Conservation (phyloP, 257 asterid genomes). For the Voacanga thouarsii region DNA sequence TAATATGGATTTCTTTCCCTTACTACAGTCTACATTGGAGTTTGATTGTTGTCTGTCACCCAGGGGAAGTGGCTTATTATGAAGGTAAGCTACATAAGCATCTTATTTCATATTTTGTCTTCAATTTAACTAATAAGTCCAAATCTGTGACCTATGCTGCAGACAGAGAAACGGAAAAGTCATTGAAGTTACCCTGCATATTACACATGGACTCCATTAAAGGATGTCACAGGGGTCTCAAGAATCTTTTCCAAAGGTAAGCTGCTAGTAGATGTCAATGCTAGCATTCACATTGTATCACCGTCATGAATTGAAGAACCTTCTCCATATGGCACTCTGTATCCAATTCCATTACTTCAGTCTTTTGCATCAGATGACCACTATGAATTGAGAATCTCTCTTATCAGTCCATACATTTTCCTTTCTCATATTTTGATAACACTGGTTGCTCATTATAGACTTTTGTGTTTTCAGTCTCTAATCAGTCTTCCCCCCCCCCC, state of each 20-base stretch:
- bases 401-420: neutral
- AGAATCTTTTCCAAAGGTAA: conserved; percentile 63
- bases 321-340: neutral
- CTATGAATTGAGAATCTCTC: neutral
- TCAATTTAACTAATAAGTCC: conserved; percentile 7
- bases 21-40: conserved; percentile 91
- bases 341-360: neutral
- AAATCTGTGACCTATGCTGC: conserved; percentile 33
- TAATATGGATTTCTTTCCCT: conserved; percentile 20
- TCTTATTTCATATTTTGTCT: neutral
- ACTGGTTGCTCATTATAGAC: neutral
- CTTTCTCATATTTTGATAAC: neutral
- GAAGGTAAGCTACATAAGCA: conserved; percentile 35
- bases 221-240: conserved; percentile 71
- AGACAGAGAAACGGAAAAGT: conserved; percentile 42
- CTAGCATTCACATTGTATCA: neutral
- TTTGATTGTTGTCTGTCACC: conserved; percentile 86
- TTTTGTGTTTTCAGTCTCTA: neutral
- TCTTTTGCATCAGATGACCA: neutral
- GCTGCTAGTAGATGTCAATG: conserved; percentile 17
- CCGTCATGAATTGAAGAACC: too few relatives aligned
- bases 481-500: neutral
- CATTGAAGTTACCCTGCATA: conserved; percentile 60
- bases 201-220: conserved; percentile 86
- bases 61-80: conserved; percentile 58